Conservation (phyloP, 2,329 filamentous ascomycete genomes). For the Helotiales sp. region DNA sequence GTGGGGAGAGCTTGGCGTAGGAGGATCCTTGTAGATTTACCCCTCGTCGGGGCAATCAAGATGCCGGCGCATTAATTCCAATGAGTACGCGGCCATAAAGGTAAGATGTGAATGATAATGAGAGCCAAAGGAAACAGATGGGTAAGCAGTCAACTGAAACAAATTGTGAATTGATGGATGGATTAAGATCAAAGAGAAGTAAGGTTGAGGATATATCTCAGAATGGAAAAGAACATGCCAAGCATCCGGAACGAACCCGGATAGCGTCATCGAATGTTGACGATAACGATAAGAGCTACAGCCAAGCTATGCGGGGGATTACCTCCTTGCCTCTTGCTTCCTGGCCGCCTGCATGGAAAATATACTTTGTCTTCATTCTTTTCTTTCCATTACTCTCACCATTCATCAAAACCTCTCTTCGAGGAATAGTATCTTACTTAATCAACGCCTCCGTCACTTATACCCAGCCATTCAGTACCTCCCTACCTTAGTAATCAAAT, state of each 20-base stretch:
- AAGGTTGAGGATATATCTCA: too few species aligned
- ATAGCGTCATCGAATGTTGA: not conserved
- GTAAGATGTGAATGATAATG: not conserved
- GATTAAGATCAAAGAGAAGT: too few species aligned
- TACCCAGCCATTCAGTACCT: too few species aligned
- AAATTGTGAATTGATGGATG: too few species aligned
- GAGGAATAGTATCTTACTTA: too few species aligned
- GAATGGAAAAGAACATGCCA: too few species aligned
- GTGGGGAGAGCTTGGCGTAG: conserved; percentile 1
- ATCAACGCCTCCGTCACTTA: too few species aligned
- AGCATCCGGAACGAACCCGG: not conserved
- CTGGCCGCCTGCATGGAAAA: too few species aligned
- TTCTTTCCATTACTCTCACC: too few species aligned
- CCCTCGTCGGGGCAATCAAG: conserved; percentile 14
- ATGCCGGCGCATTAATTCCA: conserved; percentile 11
- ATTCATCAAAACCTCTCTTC: too few species aligned
- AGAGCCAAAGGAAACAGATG: too few species aligned
- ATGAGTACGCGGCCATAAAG: not conserved
- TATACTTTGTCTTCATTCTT: not conserved
- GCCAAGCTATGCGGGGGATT: conserved; percentile 20
- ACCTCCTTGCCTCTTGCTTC: not conserved
- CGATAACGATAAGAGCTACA: conserved; percentile 17
- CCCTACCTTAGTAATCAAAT: conserved; percentile 13
- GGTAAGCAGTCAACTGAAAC: too few species aligned
- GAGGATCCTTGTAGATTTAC: conserved; percentile 9